These are phyloP conservation scores for Falciphora oryzae DNA, from an alignment of 2,329 filamentous ascomycete species.

Conservation along the genomic window DNA sequence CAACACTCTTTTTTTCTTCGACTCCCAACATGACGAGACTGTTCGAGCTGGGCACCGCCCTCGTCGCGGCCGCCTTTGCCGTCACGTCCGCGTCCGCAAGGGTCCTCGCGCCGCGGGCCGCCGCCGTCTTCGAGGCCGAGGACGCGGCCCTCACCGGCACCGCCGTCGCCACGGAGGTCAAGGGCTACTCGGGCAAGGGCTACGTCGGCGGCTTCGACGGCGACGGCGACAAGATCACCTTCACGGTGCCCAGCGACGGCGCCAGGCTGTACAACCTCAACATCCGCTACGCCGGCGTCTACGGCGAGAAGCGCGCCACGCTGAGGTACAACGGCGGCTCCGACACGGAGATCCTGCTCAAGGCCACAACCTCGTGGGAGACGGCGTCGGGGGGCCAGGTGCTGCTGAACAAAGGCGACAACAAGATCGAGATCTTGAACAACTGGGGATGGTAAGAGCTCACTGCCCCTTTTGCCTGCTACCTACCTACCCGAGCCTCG, in stretches of 20 bases:
- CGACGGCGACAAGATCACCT: slow-evolving; percentile 35
- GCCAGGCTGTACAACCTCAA: slow-evolving; percentile 37
- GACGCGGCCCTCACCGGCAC: slow-evolving; percentile 34
- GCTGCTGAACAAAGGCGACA: slow-evolving; percentile 34
- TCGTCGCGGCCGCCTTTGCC: neutral
- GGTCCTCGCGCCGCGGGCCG: neutral
- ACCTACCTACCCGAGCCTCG: too few species aligned
- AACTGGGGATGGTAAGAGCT: slow-evolving; percentile 39
- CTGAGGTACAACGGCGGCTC: slow-evolving; percentile 37
- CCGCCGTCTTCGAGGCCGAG: slow-evolving; percentile 30
- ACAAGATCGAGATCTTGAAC: slow-evolving; percentile 38
- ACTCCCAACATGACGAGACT: neutral
- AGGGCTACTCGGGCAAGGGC: slow-evolving; percentile 37
- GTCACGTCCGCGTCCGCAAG: neutral
- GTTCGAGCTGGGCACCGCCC: neutral
- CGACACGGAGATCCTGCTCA: slow-evolving; percentile 34
- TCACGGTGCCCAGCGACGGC: slow-evolving; percentile 30
- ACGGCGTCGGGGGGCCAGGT: slow-evolving; percentile 37
- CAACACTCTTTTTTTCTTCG: neutral
- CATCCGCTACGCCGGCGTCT: slow-evolving; percentile 38
- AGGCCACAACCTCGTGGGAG: slow-evolving; percentile 31
- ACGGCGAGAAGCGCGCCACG: slow-evolving; percentile 38
- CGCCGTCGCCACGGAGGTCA: slow-evolving; percentile 29
- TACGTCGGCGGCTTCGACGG: slow-evolving; percentile 42
- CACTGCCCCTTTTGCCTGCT: neutral